Percentiles rank a stretch among this genome's conserved stretches.
Conservation (phyloP, 305 asterid genomes). For the Nicotiana rustica region DNA sequence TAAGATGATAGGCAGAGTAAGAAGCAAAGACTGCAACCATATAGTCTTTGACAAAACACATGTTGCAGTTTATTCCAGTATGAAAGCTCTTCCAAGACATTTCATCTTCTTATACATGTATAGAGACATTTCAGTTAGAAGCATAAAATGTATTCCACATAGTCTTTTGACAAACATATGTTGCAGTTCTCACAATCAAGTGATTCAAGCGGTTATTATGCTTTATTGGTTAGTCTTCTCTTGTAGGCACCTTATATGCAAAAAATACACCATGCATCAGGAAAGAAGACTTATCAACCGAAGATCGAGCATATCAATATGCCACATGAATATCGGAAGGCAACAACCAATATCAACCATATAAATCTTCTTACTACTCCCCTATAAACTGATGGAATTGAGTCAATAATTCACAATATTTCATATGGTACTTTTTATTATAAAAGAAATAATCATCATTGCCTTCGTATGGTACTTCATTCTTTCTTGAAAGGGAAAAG, state of each 20-base stretch:
- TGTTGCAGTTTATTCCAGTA: background rate
- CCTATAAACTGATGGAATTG: background rate
- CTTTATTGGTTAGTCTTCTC: background rate
- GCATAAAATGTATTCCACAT: background rate
- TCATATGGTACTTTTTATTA: too few relatives aligned
- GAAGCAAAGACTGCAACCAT: background rate
- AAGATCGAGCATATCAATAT: background rate
- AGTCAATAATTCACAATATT: background rate
- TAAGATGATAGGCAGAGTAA: background rate
- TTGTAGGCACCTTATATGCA: background rate
- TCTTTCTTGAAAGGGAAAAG: too few relatives aligned
- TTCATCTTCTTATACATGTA: background rate
- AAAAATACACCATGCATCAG: background rate
- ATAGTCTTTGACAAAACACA: too few relatives aligned
- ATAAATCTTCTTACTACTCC: background rate
- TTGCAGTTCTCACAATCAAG: background rate
- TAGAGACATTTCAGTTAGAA: background rate
- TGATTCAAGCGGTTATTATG: background rate
- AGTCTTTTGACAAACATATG: background rate
- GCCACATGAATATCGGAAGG: background rate
- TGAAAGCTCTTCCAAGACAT: background rate
- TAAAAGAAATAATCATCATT: too few relatives aligned
- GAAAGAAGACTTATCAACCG: background rate
- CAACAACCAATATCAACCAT: background rate
- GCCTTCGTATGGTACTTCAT: too few relatives aligned